Base-by-base conservation (phyloP, 2,329 filamentous ascomycete species). In the Keithomyces neogunnii region DNA sequence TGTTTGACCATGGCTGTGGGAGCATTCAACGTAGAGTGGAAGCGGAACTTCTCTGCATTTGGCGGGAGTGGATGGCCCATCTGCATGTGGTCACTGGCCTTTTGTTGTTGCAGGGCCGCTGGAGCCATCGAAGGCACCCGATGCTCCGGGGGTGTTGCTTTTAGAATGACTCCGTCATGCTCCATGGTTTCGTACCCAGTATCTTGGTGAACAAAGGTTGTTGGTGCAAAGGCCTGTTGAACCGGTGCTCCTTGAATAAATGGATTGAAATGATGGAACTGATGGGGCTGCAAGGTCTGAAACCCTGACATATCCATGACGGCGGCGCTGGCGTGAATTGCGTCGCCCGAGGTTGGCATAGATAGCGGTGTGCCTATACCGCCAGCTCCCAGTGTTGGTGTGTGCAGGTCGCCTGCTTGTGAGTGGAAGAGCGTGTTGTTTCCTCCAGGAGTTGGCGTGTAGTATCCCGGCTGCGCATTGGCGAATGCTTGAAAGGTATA, bases 1-100 rank as follows among this genome's bases (percentile, higher is more conserved):
- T 90, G 84, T 66, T 88, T 95, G 63, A 95, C 86, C 93, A 97
- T 99, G 6, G 93, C 93, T 0, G 93, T 99, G 3, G 92, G 90
- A 1, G 93, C 92, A 66, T 95, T 95, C 45, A 99, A 71, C 0
- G 89, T 93, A 48, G 89, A 86, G 64, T 93, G 88, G 64, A 89
- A 97, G 40, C 93, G 88, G 64, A 96, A 96, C 63, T 85, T 86
- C 61, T 88, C 84, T 8, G 76, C 78, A 0, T 75, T 75, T 1
- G 75, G 60, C 5, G 80, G 79, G 35, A 82, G 65, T 1, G 69
- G 64, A 33, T 75, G 67, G 19, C 68, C 59, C 62, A 77, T 71
- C 10, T 70, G 61, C 61, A 77, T 67, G 39, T 72, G 71, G 38
- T 75, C 59, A 39, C 73, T 75, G 28, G 73, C 73, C 30, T 70